These are phyloP conservation scores for Nymphaea colorata DNA, from an alignment of 164 flowering plant genomes.

Conservation along the genomic window DNA sequence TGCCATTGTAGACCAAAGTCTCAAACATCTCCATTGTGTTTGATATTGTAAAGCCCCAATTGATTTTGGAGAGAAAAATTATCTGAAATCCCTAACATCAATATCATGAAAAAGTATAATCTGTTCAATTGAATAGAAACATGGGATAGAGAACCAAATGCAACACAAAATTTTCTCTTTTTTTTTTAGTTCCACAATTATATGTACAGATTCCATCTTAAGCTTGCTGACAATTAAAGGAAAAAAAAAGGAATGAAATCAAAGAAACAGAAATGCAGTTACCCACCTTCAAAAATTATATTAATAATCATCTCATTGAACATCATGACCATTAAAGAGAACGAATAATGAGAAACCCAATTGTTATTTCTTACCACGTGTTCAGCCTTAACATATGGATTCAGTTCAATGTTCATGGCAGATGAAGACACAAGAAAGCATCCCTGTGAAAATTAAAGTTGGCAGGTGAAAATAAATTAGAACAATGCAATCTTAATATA, in stretches of 20 bases:
- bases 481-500: neutral
- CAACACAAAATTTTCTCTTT: too few species aligned
- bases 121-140: too few species aligned
- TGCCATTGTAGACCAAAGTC: too few species aligned
- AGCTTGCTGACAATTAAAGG: neutral
- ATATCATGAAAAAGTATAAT: too few species aligned
- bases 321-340: too few species aligned
- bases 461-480: neutral
- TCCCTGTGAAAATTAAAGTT: slow-evolving; percentile 28
- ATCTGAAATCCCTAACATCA: too few species aligned
- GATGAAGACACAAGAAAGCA: slow-evolving; percentile 82
- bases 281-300: neutral
- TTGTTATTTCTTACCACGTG: slow-evolving; percentile 37
- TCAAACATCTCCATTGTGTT: too few species aligned
- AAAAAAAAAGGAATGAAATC: neutral
- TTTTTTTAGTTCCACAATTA: too few species aligned
- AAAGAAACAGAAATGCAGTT: neutral
- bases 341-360: neutral
- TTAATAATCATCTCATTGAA: neutral
- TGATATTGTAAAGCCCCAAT: too few species aligned
- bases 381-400: slow-evolving; percentile 63
- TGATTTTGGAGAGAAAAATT: too few species aligned
- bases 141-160: too few species aligned
- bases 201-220: too few species aligned
- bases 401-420: slow-evolving; percentile 44